Evolutionary conservation across 306 rosid species (phyloP).

Genomic region (Lathyrus aphaca): DNA sequence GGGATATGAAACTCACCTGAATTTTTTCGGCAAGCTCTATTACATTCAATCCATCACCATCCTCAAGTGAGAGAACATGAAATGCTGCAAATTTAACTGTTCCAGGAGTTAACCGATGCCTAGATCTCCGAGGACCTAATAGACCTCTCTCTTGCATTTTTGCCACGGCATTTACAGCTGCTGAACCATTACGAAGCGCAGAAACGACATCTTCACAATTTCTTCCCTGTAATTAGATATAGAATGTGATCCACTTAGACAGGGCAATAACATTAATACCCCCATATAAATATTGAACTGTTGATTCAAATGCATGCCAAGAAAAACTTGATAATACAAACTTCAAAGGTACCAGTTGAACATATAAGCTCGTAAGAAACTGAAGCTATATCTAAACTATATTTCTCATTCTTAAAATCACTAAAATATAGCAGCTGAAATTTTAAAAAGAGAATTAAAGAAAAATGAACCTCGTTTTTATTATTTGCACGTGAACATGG

Average conservation of each 20-base stretch:
- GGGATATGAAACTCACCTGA: conserved; percentile 61
- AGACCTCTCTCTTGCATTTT: conserved; percentile 94
- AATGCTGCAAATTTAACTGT: conserved; percentile 97
- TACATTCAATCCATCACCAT: conserved; percentile 79
- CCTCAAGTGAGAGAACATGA: conserved; percentile 95
- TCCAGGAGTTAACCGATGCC: conserved; percentile 98
- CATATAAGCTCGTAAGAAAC: conserved; percentile 1
- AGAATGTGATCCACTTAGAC: conserved; percentile 27
- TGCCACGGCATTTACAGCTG: conserved; percentile 85
- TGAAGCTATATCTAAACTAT: conserved; percentile 18
- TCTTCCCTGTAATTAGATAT: conserved; percentile 62
- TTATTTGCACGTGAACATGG: conserved; percentile 60
- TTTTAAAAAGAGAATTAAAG: conserved; percentile 15
- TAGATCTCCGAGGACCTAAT: conserved; percentile 83
- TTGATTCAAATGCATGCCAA: conserved; percentile 24
- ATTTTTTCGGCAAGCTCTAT: conserved; percentile 98
- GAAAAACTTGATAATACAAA: conserved; percentile 8
- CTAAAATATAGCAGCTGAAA: conserved; percentile 29
- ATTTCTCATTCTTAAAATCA: conserved; percentile 14
- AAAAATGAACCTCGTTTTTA: conserved; percentile 69
- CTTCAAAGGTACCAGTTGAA: conserved; percentile 30
- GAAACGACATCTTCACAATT: conserved; percentile 77
- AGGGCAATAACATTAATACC: conserved; percentile 7
- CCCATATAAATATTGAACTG: neutral
- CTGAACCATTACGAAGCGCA: conserved; percentile 90